Conservation (phyloP, 2,329 filamentous ascomycete species). For the Stenocarpella maydis region DNA sequence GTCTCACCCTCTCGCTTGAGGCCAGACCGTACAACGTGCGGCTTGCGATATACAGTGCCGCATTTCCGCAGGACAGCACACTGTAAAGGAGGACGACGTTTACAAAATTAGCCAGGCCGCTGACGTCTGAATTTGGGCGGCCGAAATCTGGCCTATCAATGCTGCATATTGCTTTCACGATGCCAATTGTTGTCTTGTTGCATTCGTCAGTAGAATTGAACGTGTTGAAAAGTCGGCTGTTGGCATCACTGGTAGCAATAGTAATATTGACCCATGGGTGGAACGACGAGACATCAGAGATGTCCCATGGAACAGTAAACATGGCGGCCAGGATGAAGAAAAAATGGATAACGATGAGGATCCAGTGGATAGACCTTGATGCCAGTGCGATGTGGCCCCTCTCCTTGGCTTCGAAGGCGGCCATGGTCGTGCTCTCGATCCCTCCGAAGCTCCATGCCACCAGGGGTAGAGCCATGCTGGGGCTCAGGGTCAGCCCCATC, state of each 20-base stretch:
- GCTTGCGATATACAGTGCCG: conserved; percentile 29
- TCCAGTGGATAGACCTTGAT: conserved; percentile 34
- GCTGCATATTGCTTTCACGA: background rate
- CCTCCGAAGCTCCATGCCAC: conserved; percentile 36
- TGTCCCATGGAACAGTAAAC: conserved; percentile 34
- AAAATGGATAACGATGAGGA: conserved; percentile 28
- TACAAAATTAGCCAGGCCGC: conserved; percentile 17
- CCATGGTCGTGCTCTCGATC: conserved; percentile 36
- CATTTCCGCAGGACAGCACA: conserved; percentile 27
- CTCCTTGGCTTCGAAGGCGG: conserved; percentile 36
- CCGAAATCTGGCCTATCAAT: background rate
- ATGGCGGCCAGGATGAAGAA: conserved; percentile 30
- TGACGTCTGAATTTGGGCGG: background rate
- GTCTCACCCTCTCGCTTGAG: conserved; percentile 1
- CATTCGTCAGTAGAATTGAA: background rate
- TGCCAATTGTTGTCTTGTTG: background rate
- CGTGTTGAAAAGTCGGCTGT: background rate
- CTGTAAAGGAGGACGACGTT: conserved; percentile 29
- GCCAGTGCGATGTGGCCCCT: conserved; percentile 31
- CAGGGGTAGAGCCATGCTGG: conserved; percentile 34
- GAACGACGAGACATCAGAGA: background rate
- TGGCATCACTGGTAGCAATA: background rate
- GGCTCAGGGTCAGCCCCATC: background rate
- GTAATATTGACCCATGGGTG: conserved; percentile 1
- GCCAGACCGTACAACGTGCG: conserved; percentile 28